These are phyloP conservation scores for Ophiostoma quercus DNA, from an alignment of 2,329 filamentous ascomycete genomes.

Conservation along the genomic window DNA sequence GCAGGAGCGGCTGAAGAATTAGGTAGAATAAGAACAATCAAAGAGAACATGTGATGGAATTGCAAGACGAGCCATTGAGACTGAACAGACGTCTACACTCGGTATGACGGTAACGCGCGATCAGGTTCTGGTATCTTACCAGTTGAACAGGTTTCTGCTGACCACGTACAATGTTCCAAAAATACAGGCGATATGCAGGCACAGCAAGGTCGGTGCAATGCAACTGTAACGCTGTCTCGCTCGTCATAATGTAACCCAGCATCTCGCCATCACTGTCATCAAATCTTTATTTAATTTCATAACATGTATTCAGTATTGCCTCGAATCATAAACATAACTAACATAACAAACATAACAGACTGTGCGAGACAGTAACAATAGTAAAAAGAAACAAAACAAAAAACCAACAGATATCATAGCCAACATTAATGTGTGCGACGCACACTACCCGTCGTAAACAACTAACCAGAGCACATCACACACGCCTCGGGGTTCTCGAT, in stretches of 20 bases:
- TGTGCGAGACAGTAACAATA: not conserved
- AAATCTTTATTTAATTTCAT: too few relatives aligned
- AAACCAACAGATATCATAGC: conserved; percentile 1
- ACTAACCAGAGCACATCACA: conserved; percentile 94
- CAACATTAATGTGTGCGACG: not conserved
- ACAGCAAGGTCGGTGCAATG: not conserved
- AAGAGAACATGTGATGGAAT: too few relatives aligned
- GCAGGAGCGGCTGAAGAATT: too few relatives aligned
- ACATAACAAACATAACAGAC: not conserved
- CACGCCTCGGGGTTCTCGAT: conserved; percentile 96
- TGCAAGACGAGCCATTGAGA: too few relatives aligned
- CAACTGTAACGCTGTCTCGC: not conserved
- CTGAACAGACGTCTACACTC: too few relatives aligned
- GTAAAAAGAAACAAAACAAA: not conserved
- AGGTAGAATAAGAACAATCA: too few relatives aligned
- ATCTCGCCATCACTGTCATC: not conserved
- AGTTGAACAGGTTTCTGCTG: too few relatives aligned
- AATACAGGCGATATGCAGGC: not conserved
- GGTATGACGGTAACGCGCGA: too few relatives aligned
- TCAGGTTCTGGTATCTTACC: too few relatives aligned
- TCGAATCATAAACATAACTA: not conserved
- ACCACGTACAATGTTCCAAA: not conserved
- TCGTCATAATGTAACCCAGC: not conserved
- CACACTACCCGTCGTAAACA: not conserved
- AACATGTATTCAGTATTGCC: too few relatives aligned